These are phyloP conservation scores for Filobasidium wieringae DNA, from an alignment of 768 basidiomycete species.

Conservation along the genomic window DNA sequence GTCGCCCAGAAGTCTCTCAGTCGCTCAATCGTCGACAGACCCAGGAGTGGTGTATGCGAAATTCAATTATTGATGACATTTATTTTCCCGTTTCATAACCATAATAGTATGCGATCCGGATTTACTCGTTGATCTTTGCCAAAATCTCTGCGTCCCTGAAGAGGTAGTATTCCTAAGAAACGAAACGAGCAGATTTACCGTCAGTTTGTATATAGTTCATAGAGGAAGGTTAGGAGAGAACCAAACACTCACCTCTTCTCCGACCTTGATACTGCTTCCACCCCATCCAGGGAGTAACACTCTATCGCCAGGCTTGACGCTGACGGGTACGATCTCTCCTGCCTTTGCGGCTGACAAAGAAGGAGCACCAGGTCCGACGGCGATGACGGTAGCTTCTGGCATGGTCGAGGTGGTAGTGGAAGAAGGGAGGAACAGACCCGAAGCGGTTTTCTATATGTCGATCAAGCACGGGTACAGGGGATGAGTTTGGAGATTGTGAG, in stretches of 20 bases:
- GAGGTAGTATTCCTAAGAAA: conserved; percentile 70
- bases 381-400: conserved; percentile 94
- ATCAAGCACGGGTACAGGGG: neutral
- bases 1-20: too few relatives aligned
- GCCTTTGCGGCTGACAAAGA: conserved; percentile 44
- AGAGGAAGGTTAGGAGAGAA: neutral
- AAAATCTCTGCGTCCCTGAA: conserved; percentile 93
- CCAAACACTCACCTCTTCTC: conserved; percentile 65
- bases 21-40: too few relatives aligned
- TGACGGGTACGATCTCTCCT: conserved; percentile 49
- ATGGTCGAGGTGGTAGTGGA: conserved; percentile 71
- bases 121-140: conserved; percentile 85
- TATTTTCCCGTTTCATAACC: too few relatives aligned
- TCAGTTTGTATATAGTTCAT: neutral
- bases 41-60: too few relatives aligned
- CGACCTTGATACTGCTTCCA: conserved; percentile 87
- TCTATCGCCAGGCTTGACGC: conserved; percentile 77
- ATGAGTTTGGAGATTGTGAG: neutral
- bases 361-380: conserved; percentile 86
- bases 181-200: neutral
- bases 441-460: conserved; percentile 74
- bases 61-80: too few relatives aligned
- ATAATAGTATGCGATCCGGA: too few relatives aligned
- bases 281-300: conserved; percentile 95
- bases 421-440: conserved; percentile 89